These are phyloP conservation scores for Fusarium succisae DNA, from an alignment of 2,329 filamentous ascomycete species.

Conservation along the genomic window DNA sequence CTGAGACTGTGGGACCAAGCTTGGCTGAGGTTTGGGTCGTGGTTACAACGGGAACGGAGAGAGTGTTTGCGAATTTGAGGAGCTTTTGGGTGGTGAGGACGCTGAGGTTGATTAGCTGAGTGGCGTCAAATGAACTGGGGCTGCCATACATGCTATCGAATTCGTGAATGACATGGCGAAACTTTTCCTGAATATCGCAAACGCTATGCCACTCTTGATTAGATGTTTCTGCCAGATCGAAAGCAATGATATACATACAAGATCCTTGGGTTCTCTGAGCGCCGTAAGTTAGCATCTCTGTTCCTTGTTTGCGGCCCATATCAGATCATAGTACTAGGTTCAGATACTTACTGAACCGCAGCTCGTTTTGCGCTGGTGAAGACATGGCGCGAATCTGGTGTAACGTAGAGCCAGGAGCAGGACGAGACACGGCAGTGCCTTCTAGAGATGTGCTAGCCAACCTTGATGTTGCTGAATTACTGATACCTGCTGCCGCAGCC, in stretches of 20 bases:
- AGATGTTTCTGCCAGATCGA: not conserved
- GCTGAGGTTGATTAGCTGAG: constrained; percentile 50
- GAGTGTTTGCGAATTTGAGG: constrained; percentile 69
- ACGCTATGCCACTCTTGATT: constrained; percentile 63
- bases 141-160: constrained; percentile 78
- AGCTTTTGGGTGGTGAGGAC: constrained; percentile 75
- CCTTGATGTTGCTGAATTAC: not conserved
- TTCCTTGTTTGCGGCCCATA: not conserved
- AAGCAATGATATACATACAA: constrained; percentile 52
- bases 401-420: not conserved
- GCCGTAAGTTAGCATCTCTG: constrained; percentile 12
- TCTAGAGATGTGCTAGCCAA: not conserved
- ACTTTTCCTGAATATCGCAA: constrained; percentile 96
- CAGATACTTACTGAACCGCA: constrained; percentile 48
- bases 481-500: constrained; percentile 6
- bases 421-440: not conserved
- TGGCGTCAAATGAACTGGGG: not conserved
- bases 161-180: constrained; percentile 82
- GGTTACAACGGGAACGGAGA: constrained; percentile 81
- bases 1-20: constrained; percentile 81
- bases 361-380: constrained; percentile 15
- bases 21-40: constrained; percentile 86
- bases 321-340: not conserved
- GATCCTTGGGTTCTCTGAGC: constrained; percentile 58
- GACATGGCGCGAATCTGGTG: constrained; percentile 27